Conservation (phyloP, 2,329 filamentous ascomycete genomes). For the Fusarium miscanthi region DNA sequence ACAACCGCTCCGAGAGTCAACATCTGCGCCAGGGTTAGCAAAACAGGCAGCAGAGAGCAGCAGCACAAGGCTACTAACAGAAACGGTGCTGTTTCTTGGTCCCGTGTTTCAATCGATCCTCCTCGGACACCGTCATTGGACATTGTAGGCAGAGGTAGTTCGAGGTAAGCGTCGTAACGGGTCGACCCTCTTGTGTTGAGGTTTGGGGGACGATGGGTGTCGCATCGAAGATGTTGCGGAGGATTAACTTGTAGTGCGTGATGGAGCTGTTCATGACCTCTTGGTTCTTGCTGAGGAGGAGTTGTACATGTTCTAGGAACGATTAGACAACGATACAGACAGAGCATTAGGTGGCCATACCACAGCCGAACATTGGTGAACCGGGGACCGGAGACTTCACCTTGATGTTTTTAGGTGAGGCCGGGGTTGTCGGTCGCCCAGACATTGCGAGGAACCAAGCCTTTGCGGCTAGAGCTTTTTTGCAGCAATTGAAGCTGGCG, state of each 20-base stretch:
- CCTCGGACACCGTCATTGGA: conserved; percentile 72
- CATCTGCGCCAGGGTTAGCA: conserved; percentile 64
- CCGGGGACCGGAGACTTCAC: conserved; percentile 70
- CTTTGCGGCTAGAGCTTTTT: not conserved
- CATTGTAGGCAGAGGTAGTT: conserved; percentile 82
- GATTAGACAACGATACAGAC: conserved; percentile 44
- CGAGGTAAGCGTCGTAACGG: conserved; percentile 71
- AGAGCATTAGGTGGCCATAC: conserved; percentile 55
- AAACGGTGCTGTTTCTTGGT: conserved; percentile 77
- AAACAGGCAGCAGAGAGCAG: not conserved
- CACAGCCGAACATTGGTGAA: conserved; percentile 71
- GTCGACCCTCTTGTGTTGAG: conserved; percentile 66
- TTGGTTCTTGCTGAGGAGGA: conserved; percentile 70
- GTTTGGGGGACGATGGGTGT: conserved; percentile 74
- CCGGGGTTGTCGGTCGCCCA: conserved; percentile 60
- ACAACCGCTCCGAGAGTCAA: conserved; percentile 79
- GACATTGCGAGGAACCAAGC: conserved; percentile 53
- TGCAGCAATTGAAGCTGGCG: not conserved
- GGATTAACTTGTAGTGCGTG: conserved; percentile 76
- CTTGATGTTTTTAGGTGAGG: conserved; percentile 67
- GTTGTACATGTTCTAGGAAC: conserved; percentile 75
- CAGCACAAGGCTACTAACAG: conserved; percentile 62
- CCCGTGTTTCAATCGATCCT: conserved; percentile 74
- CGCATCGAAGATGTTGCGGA: conserved; percentile 76
- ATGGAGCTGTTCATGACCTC: conserved; percentile 76